Evolutionary conservation across 2,329 filamentous ascomycete species (phyloP), one percentile per base, ranked within the genome.

Genomic region (Trichoderma brevicompactum): DNA sequence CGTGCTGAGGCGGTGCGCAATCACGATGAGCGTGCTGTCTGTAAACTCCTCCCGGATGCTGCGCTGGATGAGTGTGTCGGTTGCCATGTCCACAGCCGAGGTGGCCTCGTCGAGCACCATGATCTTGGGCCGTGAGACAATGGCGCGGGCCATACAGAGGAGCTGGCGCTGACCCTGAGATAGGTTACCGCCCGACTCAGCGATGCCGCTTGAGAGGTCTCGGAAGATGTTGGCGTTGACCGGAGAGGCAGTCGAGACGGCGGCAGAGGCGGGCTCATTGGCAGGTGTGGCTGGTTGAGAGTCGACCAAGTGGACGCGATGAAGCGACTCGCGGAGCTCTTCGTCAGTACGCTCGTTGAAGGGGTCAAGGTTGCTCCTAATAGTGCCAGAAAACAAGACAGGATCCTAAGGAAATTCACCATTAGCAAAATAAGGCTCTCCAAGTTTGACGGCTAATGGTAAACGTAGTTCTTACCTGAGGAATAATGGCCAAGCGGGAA

Each of bases 51-150:
- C 86, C 23, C 89, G 83, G 70, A 93, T 92, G 58, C 83, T 87
- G 6, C 87, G 83, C 78, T 93, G 90, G 71, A 93, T 93, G 32
- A 92, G 82, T 1, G 83, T 79, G 73, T 94, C 91, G 0, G 91
- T 93, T 46, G 83, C 81, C 88, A 92, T 92, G 74, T 93, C 91
- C 2, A 94, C 90, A 0, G 91, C 90, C 3, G 86, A 89, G 0
- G 91, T 94, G 0, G 91, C 91, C 78, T 94, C 91, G 73, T 94
- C 91, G 1, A 94, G 83, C 1, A 94, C 87, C 85, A 94, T 90
- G 70, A 94, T 87, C 73, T 90, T 89, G 3, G 91, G 90, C 0
- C 88, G 83, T 0, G 86, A 83, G 28, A 92, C 87, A 69, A 92
- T 92, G 58, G 88, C 90, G 58, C 87, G 87, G 0, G 90, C 90